A percentile compares a stretch with the other conserved stretches of the same genome.
These are phyloP conservation scores for Aspergillus funiculosus DNA, from an alignment of 495 filamentous ascomycete genomes.

Conservation along the genomic window DNA sequence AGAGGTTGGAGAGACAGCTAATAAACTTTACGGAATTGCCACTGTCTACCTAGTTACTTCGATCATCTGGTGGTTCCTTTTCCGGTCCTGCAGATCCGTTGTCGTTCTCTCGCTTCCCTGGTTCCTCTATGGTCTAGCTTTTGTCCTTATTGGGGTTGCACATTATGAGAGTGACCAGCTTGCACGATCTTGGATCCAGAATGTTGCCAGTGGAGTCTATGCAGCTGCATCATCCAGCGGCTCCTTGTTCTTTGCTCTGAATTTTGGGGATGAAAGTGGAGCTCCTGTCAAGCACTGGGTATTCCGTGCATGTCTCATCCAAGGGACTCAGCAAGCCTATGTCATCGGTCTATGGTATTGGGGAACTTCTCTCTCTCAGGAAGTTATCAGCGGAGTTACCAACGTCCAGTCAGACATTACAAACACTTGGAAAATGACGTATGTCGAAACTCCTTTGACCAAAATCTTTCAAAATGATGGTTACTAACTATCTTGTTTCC, in stretches of 20 bases:
- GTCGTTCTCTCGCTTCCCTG: constrained; percentile 55
- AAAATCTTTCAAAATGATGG: background rate
- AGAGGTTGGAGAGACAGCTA: constrained; percentile 54
- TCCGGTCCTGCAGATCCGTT: constrained; percentile 57
- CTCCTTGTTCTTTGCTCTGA: constrained; percentile 47
- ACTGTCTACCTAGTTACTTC: constrained; percentile 58
- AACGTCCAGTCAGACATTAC: constrained; percentile 33
- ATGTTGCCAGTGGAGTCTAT: constrained; percentile 43
- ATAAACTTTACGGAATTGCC: constrained; percentile 61
- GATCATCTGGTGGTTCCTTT: constrained; percentile 60
- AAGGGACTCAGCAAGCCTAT: constrained; percentile 47
- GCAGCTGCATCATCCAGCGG: constrained; percentile 46
- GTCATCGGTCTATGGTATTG: constrained; percentile 50
- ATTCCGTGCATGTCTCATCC: constrained; percentile 47
- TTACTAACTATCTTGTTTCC: constrained; percentile 12
- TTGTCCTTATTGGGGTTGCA: constrained; percentile 61
- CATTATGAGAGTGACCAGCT: constrained; percentile 45
- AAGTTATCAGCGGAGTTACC: constrained; percentile 29
- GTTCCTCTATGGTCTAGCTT: constrained; percentile 60
- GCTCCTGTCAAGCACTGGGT: constrained; percentile 48
- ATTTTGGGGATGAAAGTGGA: constrained; percentile 48
- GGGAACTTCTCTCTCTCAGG: constrained; percentile 40
- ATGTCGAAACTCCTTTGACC: constrained; percentile 18
- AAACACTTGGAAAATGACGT: constrained; percentile 46
- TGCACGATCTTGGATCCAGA: constrained; percentile 46